Conservation (phyloP, 2,329 filamentous ascomycete genomes). For the Exophiala spinifera region DNA sequence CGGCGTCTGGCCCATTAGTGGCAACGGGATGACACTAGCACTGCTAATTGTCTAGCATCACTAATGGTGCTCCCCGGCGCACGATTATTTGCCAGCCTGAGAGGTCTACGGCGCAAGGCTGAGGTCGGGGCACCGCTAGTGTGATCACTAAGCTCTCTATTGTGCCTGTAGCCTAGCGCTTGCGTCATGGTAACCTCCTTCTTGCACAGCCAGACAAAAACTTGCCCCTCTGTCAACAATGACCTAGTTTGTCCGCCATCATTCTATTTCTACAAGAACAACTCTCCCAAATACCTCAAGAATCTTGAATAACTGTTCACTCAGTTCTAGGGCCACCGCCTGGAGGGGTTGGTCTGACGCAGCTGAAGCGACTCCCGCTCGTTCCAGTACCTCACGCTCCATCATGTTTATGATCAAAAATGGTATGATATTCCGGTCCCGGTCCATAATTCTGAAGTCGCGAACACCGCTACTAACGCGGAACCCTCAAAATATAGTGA, state of each 20-base stretch:
- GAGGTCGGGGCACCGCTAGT: not conserved
- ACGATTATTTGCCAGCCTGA: too few species aligned
- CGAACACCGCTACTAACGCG: conserved; percentile 13
- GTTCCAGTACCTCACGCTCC: not conserved
- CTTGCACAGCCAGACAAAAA: not conserved
- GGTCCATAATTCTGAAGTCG: conserved; percentile 19
- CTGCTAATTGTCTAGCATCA: too few species aligned
- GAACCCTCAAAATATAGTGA: conserved; percentile 54
- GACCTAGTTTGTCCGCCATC: not conserved
- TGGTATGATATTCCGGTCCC: conserved; percentile 41
- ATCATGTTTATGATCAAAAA: conserved; percentile 58
- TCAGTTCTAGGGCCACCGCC: not conserved
- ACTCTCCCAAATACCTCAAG: too few species aligned
- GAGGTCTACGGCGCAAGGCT: too few species aligned
- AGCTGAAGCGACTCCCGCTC: not conserved
- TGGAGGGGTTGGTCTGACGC: not conserved
- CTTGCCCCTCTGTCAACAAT: not conserved
- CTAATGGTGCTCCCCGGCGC: too few species aligned
- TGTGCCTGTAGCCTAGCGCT: not conserved
- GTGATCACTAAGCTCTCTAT: not conserved
- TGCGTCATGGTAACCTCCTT: not conserved
- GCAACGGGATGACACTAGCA: too few species aligned
- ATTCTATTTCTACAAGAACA: not conserved
- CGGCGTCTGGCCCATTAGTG: too few species aligned
- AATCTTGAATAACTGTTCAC: too few species aligned